Conservation (phyloP, 192 early-diverging fungal species). For the Linnemannia exigua region DNA sequence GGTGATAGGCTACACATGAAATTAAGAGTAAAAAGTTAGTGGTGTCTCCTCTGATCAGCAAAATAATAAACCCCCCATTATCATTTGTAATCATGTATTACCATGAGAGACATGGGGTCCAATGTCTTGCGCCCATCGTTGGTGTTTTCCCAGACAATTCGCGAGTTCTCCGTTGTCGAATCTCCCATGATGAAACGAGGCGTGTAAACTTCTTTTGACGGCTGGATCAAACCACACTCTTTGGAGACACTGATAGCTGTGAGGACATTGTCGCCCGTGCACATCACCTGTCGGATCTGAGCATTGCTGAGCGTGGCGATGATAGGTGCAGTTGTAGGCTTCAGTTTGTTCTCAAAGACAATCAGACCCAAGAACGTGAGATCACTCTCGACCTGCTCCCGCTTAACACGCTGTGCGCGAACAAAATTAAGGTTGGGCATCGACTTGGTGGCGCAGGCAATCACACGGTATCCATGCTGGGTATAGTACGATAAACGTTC, state of each 20-base stretch:
- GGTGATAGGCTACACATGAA: neutral
- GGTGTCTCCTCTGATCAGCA: neutral
- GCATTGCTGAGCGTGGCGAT: constrained; percentile 86
- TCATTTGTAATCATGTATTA: constrained; percentile 8
- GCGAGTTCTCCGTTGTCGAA: constrained; percentile 62
- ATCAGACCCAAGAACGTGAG: constrained; percentile 95
- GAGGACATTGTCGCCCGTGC: constrained; percentile 98
- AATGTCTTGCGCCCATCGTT: constrained; percentile 60
- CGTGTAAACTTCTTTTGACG: constrained; percentile 78
- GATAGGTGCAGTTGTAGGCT: constrained; percentile 84
- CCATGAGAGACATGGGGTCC: constrained; percentile 60
- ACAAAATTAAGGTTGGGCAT: constrained; percentile 77
- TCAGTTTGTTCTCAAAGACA: constrained; percentile 99
- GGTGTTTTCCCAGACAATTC: constrained; percentile 80
- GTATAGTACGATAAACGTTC: constrained; percentile 88
- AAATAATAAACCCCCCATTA: neutral
- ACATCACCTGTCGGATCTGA: constrained; percentile 97
- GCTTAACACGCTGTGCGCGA: constrained; percentile 83
- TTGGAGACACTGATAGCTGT: constrained; percentile 95
- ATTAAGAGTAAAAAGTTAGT: neutral
- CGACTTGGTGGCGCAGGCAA: constrained; percentile 89
- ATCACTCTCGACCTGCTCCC: constrained; percentile 87
- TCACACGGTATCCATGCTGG: constrained; percentile 97
- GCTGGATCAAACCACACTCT: constrained; percentile 90
- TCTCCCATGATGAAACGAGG: constrained; percentile 75